A percentile compares a stretch with the other conserved stretches of the same genome.
Conservation (phyloP, 164 flowering plant species). For the Piper longum region DNA sequence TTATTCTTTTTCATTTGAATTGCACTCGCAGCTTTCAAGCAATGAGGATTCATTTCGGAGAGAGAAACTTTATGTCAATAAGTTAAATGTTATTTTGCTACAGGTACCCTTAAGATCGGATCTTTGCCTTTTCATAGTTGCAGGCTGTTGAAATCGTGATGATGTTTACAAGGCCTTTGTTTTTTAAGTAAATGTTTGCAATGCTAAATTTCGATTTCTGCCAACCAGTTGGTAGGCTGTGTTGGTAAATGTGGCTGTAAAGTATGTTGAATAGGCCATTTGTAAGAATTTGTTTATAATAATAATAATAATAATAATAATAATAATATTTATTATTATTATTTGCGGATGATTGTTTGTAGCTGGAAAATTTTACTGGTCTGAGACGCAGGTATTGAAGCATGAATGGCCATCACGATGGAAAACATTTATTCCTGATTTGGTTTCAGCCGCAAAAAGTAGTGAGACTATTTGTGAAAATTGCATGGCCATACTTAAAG, state of each 20-base stretch:
- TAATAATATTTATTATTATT: neutral
- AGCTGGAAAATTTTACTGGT: neutral
- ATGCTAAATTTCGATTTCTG: no score
- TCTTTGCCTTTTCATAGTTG: neutral
- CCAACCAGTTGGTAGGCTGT: no score
- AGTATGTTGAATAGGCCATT: neutral
- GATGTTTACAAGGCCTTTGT: no score
- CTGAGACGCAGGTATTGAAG: constrained; percentile 57
- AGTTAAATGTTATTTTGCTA: constrained; percentile 80
- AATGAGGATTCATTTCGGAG: constrained; percentile 76
- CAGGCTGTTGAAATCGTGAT: neutral
- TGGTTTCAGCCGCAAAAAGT: constrained; percentile 89
- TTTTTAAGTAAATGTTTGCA: no score
- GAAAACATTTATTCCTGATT: constrained; percentile 88
- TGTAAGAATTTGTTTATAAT: neutral
- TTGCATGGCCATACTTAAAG: constrained; percentile 96
- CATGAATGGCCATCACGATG: constrained; percentile 99
- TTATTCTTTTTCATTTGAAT: no score
- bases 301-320: neutral
- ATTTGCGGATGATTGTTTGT: neutral
- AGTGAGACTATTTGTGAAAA: constrained; percentile 98
- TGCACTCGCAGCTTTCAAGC: constrained; percentile 58
- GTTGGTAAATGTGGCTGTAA: neutral
- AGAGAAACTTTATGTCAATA: constrained; percentile 90
- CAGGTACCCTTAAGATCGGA: constrained; percentile 36